A percentile compares a stretch with the other conserved stretches of the same genome.
These are phyloP conservation scores for Cicer chorassanicum DNA, from an alignment of 306 rosid species.

Conservation along the genomic window DNA sequence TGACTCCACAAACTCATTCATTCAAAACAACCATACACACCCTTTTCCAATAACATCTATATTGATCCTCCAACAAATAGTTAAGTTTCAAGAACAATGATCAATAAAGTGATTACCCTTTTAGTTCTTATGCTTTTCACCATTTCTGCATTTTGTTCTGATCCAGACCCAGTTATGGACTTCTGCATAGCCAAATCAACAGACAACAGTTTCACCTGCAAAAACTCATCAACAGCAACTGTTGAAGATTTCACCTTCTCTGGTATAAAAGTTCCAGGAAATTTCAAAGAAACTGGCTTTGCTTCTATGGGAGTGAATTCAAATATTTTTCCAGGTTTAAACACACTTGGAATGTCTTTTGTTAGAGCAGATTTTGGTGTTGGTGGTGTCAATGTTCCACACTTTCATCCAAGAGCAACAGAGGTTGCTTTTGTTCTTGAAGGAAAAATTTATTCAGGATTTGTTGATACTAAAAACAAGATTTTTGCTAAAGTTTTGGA, in stretches of 20 bases:
- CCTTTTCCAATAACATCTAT: constrained; percentile 15
- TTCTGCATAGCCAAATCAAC: constrained; percentile 66
- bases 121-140: constrained; percentile 47
- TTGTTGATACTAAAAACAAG: constrained; percentile 72
- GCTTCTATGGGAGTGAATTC: constrained; percentile 68
- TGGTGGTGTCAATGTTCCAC: constrained; percentile 85
- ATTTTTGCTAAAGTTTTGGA: constrained; percentile 79
- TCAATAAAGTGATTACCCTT: constrained; percentile 34
- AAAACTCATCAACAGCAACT: constrained; percentile 71
- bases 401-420: constrained; percentile 88
- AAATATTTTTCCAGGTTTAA: constrained; percentile 77
- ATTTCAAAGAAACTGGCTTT: constrained; percentile 67
- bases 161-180: constrained; percentile 88
- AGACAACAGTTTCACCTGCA: constrained; percentile 53
- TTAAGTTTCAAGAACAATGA: constrained; percentile 44
- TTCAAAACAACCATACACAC: background rate
- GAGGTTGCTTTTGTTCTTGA: constrained; percentile 78
- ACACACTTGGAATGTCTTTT: constrained; percentile 87
- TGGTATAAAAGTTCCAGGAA: constrained; percentile 71
- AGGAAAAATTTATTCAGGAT: constrained; percentile 82
- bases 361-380: constrained; percentile 82
- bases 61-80: constrained; percentile 15
- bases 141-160: constrained; percentile 62
- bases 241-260: constrained; percentile 76
- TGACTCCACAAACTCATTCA: background rate